Conservation (phyloP, 352 stramenopile genomes). For the Peronospora destructor region DNA sequence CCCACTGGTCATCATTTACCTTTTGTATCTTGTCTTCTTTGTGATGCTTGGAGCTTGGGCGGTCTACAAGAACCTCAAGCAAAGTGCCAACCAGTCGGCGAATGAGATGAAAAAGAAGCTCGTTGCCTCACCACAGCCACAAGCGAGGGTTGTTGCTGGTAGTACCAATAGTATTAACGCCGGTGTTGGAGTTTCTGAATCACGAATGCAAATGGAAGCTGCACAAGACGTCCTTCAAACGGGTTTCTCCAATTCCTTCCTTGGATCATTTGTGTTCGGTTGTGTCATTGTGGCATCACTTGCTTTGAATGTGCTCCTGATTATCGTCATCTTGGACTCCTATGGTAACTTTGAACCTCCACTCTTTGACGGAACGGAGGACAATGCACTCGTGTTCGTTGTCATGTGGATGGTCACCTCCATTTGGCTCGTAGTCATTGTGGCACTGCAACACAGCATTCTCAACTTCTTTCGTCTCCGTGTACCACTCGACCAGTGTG, state of each 20-base stretch:
- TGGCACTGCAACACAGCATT: slow-evolving; percentile 17
- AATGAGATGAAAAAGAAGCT: slow-evolving; percentile 31
- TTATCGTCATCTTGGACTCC: slow-evolving; percentile 35
- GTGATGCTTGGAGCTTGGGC: slow-evolving; percentile 20
- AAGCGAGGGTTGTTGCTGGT: not conserved
- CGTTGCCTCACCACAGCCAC: not conserved
- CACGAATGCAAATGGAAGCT: not conserved
- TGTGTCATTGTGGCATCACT: slow-evolving; percentile 14
- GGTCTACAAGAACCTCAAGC: slow-evolving; percentile 19
- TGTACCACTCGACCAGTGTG: slow-evolving; percentile 21
- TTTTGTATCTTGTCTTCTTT: slow-evolving; percentile 30
- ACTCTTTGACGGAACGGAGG: slow-evolving; percentile 23
- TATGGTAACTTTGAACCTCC: slow-evolving; percentile 26
- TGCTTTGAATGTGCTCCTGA: slow-evolving; percentile 18
- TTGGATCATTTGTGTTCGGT: slow-evolving; percentile 15
- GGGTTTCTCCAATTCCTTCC: slow-evolving; percentile 19
- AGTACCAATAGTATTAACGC: not conserved
- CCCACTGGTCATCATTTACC: slow-evolving; percentile 25
- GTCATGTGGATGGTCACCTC: slow-evolving; percentile 28
- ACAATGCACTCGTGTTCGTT: slow-evolving; percentile 29
- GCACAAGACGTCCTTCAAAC: slow-evolving; percentile 12
- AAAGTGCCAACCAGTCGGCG: slow-evolving; percentile 19
- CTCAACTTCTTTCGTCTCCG: slow-evolving; percentile 33
- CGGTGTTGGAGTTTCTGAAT: not conserved
- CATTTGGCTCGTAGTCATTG: slow-evolving; percentile 25